These are phyloP conservation scores for Rhodotorula sp. DNA, from an alignment of 1,284 basidiomycete genomes.

Conservation along the genomic window DNA sequence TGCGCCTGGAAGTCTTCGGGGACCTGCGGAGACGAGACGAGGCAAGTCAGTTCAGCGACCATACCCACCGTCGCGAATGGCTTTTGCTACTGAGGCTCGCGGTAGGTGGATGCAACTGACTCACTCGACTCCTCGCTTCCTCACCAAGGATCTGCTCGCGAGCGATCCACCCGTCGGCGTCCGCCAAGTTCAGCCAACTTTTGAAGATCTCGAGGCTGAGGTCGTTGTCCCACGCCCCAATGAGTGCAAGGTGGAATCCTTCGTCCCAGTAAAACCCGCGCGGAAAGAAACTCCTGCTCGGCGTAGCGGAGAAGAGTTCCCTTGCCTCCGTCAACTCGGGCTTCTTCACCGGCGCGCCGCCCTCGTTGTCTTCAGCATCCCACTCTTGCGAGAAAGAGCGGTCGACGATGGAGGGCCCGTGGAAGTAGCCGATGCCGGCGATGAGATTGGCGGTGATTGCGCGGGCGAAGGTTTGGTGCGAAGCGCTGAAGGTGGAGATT, in stretches of 20 bases:
- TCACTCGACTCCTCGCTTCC: slow-evolving; percentile 83
- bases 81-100: too few relatives aligned
- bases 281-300: slow-evolving; percentile 91
- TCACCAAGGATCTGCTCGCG: slow-evolving; percentile 93
- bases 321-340: slow-evolving; percentile 69
- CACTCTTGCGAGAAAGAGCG: slow-evolving; percentile 79
- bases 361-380: slow-evolving; percentile 61
- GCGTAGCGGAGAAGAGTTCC: slow-evolving; percentile 83
- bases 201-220: slow-evolving; percentile 84
- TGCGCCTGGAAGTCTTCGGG: slow-evolving; percentile 86
- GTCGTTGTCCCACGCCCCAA: slow-evolving; percentile 88
- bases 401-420: slow-evolving; percentile 85
- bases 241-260: slow-evolving; percentile 87
- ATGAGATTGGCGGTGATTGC: slow-evolving; percentile 83
- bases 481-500: slow-evolving; percentile 54
- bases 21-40: slow-evolving; percentile 56
- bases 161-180: slow-evolving; percentile 91
- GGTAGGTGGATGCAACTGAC: too few relatives aligned
- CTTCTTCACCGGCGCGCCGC: slow-evolving; percentile 43
- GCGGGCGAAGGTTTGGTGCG: slow-evolving; percentile 69
- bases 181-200: slow-evolving; percentile 84
- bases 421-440: slow-evolving; percentile 90
- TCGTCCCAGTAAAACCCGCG: slow-evolving; percentile 98
- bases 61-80: too few relatives aligned
- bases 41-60: background rate